Base-by-base conservation (phyloP, 208 protist genomes). In the Wallacemonas sp. region DNA sequence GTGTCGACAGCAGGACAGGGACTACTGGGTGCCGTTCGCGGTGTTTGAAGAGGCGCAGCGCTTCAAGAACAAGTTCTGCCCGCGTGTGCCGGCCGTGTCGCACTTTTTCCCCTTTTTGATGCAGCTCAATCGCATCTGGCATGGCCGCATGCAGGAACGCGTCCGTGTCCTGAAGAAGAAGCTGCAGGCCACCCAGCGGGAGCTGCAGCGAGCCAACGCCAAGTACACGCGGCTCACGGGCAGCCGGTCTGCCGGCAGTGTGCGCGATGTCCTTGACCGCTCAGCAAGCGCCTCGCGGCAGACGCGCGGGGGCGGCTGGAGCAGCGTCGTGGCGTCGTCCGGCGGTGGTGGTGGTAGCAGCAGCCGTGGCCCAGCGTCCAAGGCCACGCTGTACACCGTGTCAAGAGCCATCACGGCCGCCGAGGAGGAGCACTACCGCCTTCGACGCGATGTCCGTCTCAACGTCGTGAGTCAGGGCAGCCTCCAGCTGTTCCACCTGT, bases 101-200 rank as follows among this genome's bases (percentile, higher is more conserved):
- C 69, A 88, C 65, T 96, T 96, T 36, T 96, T 84, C 55, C 87
- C 87, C 1, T 96, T 96, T 70, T 56, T 96, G 19, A 81, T 87
- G 49, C 62, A 68, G 12, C 67, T 96, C 9, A 96, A 96, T 68
- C 61, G 63, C 32, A 82, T 94, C 41, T 96, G 90, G 88, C 78
- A 81, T 34, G 74, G 75, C 16, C 84, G 73, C 54, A 57, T 90
- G 73, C 81, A 81, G 23, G 76, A 83, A 16, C 75, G 85, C 0
- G 68, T 93, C 32, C 64, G 71, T 27, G 77, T 80, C 16, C 60
- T 78, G 26, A 73, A 66, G 43, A 68, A 80, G 54, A 36, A 80
- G 43, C 41, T 72, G 56, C 48, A 61, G 33, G 54, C 58, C 26
- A 32, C 36, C 34, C 14, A 68, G 36, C 57, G 52, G 23, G 2